Base-by-base conservation (phyloP, 192 early-diverging fungal genomes). In the Bifiguratus adelaidae region DNA sequence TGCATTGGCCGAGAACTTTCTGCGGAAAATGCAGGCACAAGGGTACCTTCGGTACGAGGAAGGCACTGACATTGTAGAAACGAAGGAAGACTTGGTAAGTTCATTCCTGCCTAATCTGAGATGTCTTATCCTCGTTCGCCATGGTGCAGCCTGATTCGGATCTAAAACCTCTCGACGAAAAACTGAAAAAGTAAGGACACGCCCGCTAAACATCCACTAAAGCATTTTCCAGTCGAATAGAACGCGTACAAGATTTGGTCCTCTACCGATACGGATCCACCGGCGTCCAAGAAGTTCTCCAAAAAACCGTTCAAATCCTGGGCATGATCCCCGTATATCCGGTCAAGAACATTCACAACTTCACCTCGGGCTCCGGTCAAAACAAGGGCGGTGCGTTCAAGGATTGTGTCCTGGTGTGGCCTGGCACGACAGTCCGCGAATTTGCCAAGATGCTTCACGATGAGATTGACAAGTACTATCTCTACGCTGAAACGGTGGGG, bases 181-280 rank as follows among this genome's bases (percentile, higher is more conserved):
- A 76, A 45, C 49, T 65, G 8, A 48, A 53, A 46, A 33, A 37
- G 58, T 69, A 64, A 24, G 41, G 18, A 9, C 13, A 7, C 35
- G 1, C 18, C 24, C 40, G 45, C 16, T n/a, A 20, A 38, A 9
- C 18, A 23, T 3, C 7, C 48, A 11, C 40, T 34, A 22, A 25
- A 19, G 8, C 1, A 15, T 9, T 15, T n/a, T n/a, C n/a, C n/a
- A 61, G 75, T 16, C 54, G 80, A 22, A 58, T 82, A 22, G 75
- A 75, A 15, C 77, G 75, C 28, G 72, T 82, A 8, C 74, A 76
- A 47, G 87, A 90, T 41, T 56, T 90, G 32, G 86, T 91, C 1
- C 45, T 91, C 49, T 91, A 89, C 50, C 76, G 88, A 5, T 91
- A 86, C 60, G 86, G 85, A 12, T 75, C 72, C 5, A 89, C 88